phyloP scores from a whole-genome alignment of 352 stramenopile species.

The Globisporangium megalacanthum region DNA sequence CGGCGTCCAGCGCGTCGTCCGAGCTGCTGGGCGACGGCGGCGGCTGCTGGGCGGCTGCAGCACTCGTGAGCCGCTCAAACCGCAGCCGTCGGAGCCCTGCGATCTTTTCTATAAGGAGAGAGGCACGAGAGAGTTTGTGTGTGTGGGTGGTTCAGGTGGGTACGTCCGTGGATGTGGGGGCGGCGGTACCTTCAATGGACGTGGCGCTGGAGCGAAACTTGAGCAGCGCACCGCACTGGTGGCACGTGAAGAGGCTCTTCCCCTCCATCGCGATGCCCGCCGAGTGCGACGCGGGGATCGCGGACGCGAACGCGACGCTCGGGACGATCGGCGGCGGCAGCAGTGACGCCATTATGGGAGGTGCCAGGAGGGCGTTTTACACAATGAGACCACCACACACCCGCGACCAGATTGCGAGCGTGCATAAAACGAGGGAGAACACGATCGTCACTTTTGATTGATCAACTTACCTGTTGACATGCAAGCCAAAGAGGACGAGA shows the following conservation, averaged over 20 bases:
- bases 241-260: constrained; percentile 74
- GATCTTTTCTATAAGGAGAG: constrained; percentile 35
- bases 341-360: constrained; percentile 12
- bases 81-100: constrained; percentile 35
- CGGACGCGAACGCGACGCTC: constrained; percentile 12
- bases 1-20: constrained; percentile 23
- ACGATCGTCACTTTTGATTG: too few species aligned
- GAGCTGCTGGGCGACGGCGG: constrained; percentile 14
- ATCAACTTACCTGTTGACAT: too few species aligned
- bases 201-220: constrained; percentile 58
- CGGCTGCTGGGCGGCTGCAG: background rate
- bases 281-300: constrained; percentile 15
- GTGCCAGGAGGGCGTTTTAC: too few species aligned
- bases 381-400: background rate
- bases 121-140: background rate
- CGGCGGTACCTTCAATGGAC: constrained; percentile 44
- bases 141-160: background rate
- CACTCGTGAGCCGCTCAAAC: constrained; percentile 23
- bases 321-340: constrained; percentile 16
- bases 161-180: background rate
- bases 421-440: background rate
- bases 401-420: background rate
- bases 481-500: too few species aligned
- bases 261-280: constrained; percentile 48
- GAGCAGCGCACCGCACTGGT: constrained; percentile 62